These are phyloP conservation scores for Naganishia kalamii DNA, from an alignment of 768 basidiomycete genomes.

Conservation along the genomic window DNA sequence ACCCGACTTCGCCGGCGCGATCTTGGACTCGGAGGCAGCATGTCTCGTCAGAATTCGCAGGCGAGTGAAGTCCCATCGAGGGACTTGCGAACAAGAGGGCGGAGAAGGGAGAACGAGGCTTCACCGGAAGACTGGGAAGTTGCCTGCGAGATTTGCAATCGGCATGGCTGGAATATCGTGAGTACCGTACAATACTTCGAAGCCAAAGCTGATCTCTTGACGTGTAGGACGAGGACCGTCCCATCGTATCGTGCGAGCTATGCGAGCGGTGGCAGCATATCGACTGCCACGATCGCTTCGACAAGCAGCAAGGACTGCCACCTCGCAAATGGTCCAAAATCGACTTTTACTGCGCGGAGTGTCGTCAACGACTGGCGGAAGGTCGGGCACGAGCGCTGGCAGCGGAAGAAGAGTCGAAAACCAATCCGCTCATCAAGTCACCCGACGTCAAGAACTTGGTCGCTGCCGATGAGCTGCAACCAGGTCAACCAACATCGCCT, in stretches of 20 bases:
- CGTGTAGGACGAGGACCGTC: slow-evolving; percentile 66
- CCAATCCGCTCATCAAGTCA: background rate
- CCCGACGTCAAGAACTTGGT: background rate
- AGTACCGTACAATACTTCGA: slow-evolving; percentile 36
- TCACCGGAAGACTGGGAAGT: slow-evolving; percentile 67
- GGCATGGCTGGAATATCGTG: slow-evolving; percentile 67
- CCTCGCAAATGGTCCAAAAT: slow-evolving; percentile 78
- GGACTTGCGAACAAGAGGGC: background rate
- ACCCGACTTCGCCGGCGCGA: slow-evolving; percentile 32
- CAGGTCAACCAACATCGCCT: background rate
- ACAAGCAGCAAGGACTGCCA: slow-evolving; percentile 58
- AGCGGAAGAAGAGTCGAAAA: background rate
- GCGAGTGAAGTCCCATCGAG: background rate
- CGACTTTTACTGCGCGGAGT: slow-evolving; percentile 63
- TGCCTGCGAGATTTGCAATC: slow-evolving; percentile 77
- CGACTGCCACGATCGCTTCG: slow-evolving; percentile 69
- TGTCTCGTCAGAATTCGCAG: slow-evolving; percentile 21
- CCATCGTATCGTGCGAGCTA: slow-evolving; percentile 71
- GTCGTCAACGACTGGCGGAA: too few relatives aligned
- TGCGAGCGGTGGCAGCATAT: slow-evolving; percentile 90
- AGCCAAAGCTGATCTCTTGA: slow-evolving; percentile 10
- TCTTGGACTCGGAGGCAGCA: slow-evolving; percentile 22
- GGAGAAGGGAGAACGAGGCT: slow-evolving; percentile 46
- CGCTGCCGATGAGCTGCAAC: background rate
- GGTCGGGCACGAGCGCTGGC: background rate